Percentiles rank a stretch among this genome's conserved stretches.
phyloP scores from a whole-genome alignment of 2,329 filamentous ascomycete species.

The Epichloe gansuensis region DNA sequence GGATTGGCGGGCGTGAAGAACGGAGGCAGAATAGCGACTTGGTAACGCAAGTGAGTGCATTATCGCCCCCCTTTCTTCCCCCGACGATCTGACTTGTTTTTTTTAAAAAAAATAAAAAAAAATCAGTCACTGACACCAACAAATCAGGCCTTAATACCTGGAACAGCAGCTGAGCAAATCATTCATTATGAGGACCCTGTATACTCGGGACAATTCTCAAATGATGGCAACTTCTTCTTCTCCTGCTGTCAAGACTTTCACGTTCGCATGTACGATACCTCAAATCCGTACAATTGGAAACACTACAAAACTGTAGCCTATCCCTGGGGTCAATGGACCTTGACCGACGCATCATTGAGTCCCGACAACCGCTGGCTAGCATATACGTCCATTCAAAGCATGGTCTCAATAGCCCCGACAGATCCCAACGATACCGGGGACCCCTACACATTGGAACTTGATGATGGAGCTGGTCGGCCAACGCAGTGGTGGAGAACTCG shows the following conservation, averaged over 20 bases:
- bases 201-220: slow-evolving; percentile 92
- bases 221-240: slow-evolving; percentile 96
- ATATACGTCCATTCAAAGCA: slow-evolving; percentile 76
- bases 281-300: slow-evolving; percentile 87
- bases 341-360: slow-evolving; percentile 84
- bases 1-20: slow-evolving; percentile 47
- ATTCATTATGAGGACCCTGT: slow-evolving; percentile 77
- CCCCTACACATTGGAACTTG: slow-evolving; percentile 65
- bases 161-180: slow-evolving; percentile 66
- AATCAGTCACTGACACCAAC: background rate
- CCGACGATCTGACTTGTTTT: background rate
- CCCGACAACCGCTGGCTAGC: slow-evolving; percentile 87
- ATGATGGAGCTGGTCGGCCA: slow-evolving; percentile 11
- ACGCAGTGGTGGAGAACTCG: slow-evolving; percentile 12
- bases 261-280: slow-evolving; percentile 95
- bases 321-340: slow-evolving; percentile 84
- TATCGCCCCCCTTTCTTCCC: no score
- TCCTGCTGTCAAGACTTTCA: slow-evolving; percentile 84
- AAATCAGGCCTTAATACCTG: slow-evolving; percentile 59
- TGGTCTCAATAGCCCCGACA: slow-evolving; percentile 76
- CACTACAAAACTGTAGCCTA: slow-evolving; percentile 87
- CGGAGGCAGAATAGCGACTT: slow-evolving; percentile 49
- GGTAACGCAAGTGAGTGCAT: slow-evolving; percentile 48
- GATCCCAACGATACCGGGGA: slow-evolving; percentile 72
- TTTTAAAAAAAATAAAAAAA: background rate